Evolutionary conservation across 1,284 basidiomycete genomes (phyloP).

Genomic region (Dichomitus squalens): DNA sequence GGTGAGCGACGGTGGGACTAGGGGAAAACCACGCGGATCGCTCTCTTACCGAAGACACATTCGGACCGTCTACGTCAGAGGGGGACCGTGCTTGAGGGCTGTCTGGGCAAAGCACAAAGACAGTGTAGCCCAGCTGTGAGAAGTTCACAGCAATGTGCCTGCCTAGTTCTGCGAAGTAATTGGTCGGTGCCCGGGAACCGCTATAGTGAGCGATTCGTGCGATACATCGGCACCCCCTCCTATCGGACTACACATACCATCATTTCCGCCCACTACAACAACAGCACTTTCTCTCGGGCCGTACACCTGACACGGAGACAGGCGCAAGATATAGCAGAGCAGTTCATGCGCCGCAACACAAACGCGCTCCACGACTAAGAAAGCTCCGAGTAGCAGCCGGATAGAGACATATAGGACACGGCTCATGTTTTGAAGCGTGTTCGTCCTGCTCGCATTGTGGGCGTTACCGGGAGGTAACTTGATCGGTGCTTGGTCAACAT

Average conservation of each 20-base stretch:
- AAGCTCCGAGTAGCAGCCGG: constrained; percentile 4
- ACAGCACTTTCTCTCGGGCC: constrained; percentile 31
- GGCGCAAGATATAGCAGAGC: constrained; percentile 20
- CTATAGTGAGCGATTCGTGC: constrained; percentile 5
- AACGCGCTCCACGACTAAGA: constrained; percentile 16
- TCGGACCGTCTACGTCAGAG: constrained; percentile 18
- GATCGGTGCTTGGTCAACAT: not conserved
- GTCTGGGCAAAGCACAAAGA: constrained; percentile 35
- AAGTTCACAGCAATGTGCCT: constrained; percentile 33
- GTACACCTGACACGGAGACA: constrained; percentile 28
- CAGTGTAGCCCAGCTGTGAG: constrained; percentile 38
- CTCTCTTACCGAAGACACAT: constrained; percentile 33
- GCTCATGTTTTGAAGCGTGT: constrained; percentile 2
- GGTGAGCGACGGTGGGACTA: constrained; percentile 4
- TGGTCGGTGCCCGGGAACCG: not conserved
- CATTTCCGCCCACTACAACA: constrained; percentile 33
- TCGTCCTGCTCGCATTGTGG: constrained; percentile 1
- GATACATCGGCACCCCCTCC: constrained; percentile 8
- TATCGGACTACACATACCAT: constrained; percentile 29
- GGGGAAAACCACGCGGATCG: not conserved
- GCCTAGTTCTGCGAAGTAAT: constrained; percentile 30
- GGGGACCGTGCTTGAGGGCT: constrained; percentile 11
- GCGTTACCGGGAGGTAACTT: not conserved
- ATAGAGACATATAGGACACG: constrained; percentile 13
- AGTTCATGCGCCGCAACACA: constrained; percentile 22